These are phyloP conservation scores for Sicyos baderoa DNA, from an alignment of 306 rosid species.

Conservation along the genomic window DNA sequence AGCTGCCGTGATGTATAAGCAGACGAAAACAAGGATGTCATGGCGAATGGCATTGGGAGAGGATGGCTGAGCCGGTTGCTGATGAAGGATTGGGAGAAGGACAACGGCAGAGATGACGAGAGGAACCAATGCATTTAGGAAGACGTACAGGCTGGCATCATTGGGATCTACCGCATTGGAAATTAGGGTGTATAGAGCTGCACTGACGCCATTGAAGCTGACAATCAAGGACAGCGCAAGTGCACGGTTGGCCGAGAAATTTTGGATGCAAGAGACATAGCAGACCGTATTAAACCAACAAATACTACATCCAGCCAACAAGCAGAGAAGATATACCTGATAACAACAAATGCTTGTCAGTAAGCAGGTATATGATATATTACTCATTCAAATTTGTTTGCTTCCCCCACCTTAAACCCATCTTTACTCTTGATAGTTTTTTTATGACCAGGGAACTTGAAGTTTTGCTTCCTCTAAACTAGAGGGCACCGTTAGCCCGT, in stretches of 20 bases:
- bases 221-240: constrained; percentile 59
- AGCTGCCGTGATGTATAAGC: constrained; percentile 51
- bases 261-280: constrained; percentile 53
- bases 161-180: constrained; percentile 53
- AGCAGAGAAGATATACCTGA: constrained; percentile 65
- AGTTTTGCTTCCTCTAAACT: no score
- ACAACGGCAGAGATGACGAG: constrained; percentile 35
- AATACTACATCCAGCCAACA: constrained; percentile 72
- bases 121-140: constrained; percentile 68
- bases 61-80: constrained; percentile 25
- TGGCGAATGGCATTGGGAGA: constrained; percentile 15
- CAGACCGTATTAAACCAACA: constrained; percentile 89
- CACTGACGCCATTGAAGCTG: constrained; percentile 69
- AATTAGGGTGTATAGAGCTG: constrained; percentile 63
- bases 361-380: not conserved
- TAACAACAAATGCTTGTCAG: not conserved
- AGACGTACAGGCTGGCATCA: constrained; percentile 37
- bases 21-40: constrained; percentile 39
- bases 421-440: not conserved
- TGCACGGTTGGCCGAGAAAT: constrained; percentile 48
- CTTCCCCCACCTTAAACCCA: not conserved
- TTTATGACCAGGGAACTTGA: no score
- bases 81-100: constrained; percentile 44
- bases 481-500: no score
- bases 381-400: not conserved